phyloP scores from a whole-genome alignment of 352 stramenopile species.

The Pythium aquatile region DNA sequence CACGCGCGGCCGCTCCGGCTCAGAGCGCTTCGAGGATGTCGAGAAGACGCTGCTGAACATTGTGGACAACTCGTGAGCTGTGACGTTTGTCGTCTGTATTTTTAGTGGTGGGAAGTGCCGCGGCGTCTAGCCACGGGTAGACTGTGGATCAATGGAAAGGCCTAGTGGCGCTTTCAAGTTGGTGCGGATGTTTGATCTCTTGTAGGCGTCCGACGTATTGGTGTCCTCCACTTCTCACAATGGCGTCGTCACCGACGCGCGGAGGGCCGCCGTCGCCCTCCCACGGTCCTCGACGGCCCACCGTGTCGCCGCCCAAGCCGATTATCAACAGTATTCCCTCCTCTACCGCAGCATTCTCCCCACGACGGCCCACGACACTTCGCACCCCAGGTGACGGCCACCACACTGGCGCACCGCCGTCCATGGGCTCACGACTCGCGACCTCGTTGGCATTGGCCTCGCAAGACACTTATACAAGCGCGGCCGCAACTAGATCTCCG shows the following conservation, averaged over 20 bases:
- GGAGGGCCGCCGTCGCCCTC: not conserved
- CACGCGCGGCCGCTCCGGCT: slow-evolving; percentile 57
- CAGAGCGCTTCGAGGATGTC: slow-evolving; percentile 79
- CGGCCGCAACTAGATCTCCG: not conserved
- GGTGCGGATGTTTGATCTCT: not conserved
- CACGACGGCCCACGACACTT: slow-evolving; percentile 6
- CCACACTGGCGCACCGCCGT: not conserved
- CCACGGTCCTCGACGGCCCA: not conserved
- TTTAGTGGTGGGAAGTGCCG: slow-evolving; percentile 19
- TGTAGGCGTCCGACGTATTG: not conserved
- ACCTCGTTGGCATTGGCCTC: slow-evolving; percentile 20
- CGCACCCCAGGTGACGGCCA: slow-evolving; percentile 3
- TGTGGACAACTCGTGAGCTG: slow-evolving; percentile 76
- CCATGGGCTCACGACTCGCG: slow-evolving; percentile 14
- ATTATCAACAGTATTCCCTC: slow-evolving; percentile 4
- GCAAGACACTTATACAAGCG: slow-evolving; percentile 7
- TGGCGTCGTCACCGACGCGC: slow-evolving; percentile 8
- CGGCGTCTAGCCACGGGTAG: not conserved
- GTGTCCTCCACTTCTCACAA: not conserved
- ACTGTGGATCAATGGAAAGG: slow-evolving; percentile 5
- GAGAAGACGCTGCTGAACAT: slow-evolving; percentile 83
- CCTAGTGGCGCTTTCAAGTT: not conserved
- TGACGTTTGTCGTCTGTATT: slow-evolving; percentile 20
- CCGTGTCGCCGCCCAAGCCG: slow-evolving; percentile 14
- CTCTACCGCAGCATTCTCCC: slow-evolving; percentile 17